These are phyloP conservation scores for Cercospora sp. DNA, from an alignment of 2,329 filamentous ascomycete species.

Conservation along the genomic window DNA sequence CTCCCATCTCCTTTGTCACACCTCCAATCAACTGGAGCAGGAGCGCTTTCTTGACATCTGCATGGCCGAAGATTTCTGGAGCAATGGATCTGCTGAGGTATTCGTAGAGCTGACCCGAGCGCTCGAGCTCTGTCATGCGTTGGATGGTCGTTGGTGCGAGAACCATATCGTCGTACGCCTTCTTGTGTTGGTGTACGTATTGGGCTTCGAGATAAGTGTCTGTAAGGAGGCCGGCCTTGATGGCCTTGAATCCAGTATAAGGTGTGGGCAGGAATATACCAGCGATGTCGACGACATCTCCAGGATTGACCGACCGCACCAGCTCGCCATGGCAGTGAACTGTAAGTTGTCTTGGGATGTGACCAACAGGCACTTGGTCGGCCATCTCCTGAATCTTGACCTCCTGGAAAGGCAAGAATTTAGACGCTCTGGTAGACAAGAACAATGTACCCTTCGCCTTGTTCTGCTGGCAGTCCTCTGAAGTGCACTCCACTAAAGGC, in stretches of 20 bases:
- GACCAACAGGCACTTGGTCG: constrained; percentile 97
- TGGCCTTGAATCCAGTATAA: constrained; percentile 98
- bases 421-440: constrained; percentile 91
- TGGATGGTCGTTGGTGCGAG: constrained; percentile 77
- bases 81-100: constrained; percentile 94
- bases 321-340: constrained; percentile 85
- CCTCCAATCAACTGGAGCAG: constrained; percentile 94
- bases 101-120: constrained; percentile 90
- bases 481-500: constrained; percentile 82
- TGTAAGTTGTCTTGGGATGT: constrained; percentile 90
- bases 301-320: constrained; percentile 84
- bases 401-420: constrained; percentile 96
- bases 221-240: constrained; percentile 91
- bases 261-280: constrained; percentile 96
- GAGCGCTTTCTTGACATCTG: constrained; percentile 97
- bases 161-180: constrained; percentile 89
- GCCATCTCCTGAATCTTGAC: constrained; percentile 98
- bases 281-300: constrained; percentile 89
- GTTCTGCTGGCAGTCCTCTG: constrained; percentile 83
- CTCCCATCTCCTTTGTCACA: constrained; percentile 93
- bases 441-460: constrained; percentile 92
- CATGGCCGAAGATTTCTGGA: constrained; percentile 92
- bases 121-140: constrained; percentile 80
- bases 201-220: constrained; percentile 97
- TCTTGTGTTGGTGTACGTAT: constrained; percentile 92